Evolutionary conservation across 108 stramenopile species (phyloP), one percentile per base, ranked within the genome.

Genomic region (Cylindrotheca closterium): DNA sequence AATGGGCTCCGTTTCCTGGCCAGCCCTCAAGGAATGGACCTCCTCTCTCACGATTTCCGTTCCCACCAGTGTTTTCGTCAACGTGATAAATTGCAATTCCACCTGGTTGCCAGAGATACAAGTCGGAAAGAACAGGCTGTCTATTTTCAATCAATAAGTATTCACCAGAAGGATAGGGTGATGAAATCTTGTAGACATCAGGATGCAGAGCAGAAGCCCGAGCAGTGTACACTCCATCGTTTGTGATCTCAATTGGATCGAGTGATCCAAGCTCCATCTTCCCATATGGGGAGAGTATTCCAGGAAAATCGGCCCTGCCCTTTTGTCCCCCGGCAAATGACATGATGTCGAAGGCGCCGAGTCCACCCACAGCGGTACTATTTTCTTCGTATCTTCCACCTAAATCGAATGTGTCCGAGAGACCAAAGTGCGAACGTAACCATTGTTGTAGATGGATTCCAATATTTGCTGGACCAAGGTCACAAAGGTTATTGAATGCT

Each of bases 1-100:
- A 93, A 65, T 93, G 92, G 10, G 57, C 28, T 26, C 58, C 58
- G 49, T 84, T 82, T 18, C 45, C 32, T 19, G 92, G 92, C 87
- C 87, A 88, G 18, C 68, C 74, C 8, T 30, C 19, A 56, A 70
- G 69, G 10, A 70, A 75, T 8, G 87, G 87, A 64, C 67, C 82
- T 15, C 87, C 87, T 46, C 65, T 49, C 1, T 63, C 49, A 2
- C 18, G 45, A 30, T 79, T 66, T n/a, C 64, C 63, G 46, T 55
- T 47, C 17, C 49, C 60, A 10, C 51, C 58, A 24, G 17, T 47
- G 3, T 70, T 60, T 21, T 86, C 79, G 54, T 89, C 88, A 50
- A 89, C 57, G 47, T 83, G 84, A 57, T 71, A 89, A 32, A 89
- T 82, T 0, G 78, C 71, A 30, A 89, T 47, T 22, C 87, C 87